Base-by-base conservation (phyloP, 2,329 filamentous ascomycete genomes). In the Monascus ruber region DNA sequence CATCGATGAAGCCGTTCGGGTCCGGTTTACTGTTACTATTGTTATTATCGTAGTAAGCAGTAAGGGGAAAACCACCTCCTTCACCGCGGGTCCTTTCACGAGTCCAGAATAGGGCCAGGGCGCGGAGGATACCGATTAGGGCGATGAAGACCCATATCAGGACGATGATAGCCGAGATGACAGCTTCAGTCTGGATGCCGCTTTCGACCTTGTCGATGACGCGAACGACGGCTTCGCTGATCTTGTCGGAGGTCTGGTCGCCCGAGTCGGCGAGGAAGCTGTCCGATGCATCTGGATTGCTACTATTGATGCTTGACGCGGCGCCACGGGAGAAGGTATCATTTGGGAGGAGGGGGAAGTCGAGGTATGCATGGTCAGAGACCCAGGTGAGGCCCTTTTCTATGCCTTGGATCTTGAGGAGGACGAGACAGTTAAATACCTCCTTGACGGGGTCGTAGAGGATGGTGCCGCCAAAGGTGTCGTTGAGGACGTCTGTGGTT, bases 351-450 rank as follows among this genome's bases (percentile, higher is more conserved):
- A 76, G 64, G 0, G 91, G 91, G 50, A 98, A 82, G 43, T 77
- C 69, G 50, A 98, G 74, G 45, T 91, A 76, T 3, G 91, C 86
- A 57, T 96, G 70, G 49, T 96, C 81, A 52, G 84, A 77, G 7
- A 94, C 83, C 89, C 89, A 98, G 1, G 85, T 94, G n/a, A 96
- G 72, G 8, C 83, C 91, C 55, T 83, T 81, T 59, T 96, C 78
- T 47, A 98, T 77, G 24, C 79, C 76, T 48, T 84, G 78, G 46
- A 96, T 73, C 68, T 96, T 96, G 54, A 94, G 72, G 5, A 81
- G 78, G 47, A 96, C 77, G n/a, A 96, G 71, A 56, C 91, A 96
- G 55, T 85, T 76, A 46, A 95, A 73, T 28, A 95, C 77, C 33
- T 85, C 81, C 53, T 78, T 72, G 53, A 94, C 80, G 0, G 87